phyloP scores from a whole-genome alignment of 2,329 filamentous ascomycete species.

The Aspergillus neotritici region DNA sequence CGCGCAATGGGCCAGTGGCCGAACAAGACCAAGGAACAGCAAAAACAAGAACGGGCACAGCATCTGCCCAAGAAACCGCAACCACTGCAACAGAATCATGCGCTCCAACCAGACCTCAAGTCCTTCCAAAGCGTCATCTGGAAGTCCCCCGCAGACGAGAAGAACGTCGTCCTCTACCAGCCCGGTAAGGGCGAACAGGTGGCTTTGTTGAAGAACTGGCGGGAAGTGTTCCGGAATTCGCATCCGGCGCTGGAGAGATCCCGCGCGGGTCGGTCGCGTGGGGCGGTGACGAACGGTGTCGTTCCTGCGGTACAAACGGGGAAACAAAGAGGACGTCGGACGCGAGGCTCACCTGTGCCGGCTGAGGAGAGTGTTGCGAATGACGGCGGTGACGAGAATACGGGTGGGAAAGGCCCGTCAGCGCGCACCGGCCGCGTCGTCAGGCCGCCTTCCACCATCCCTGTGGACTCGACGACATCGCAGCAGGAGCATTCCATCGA shows the following conservation, averaged over 20 bases:
- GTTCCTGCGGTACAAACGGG: slow-evolving; percentile 6
- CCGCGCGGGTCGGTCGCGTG: too few relatives aligned
- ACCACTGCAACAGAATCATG: slow-evolving; percentile 6
- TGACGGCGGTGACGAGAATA: neutral
- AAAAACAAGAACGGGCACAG: slow-evolving; percentile 14
- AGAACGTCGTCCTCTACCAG: slow-evolving; percentile 27
- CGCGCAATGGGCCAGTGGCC: slow-evolving; percentile 13
- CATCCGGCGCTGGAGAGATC: slow-evolving; percentile 24
- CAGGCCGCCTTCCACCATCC: slow-evolving; percentile 2
- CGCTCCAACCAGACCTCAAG: slow-evolving; percentile 15
- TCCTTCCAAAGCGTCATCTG: slow-evolving; percentile 40
- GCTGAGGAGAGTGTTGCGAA: neutral
- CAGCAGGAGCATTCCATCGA: slow-evolving; percentile 9
- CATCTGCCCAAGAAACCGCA: slow-evolving; percentile 3
- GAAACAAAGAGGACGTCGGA: slow-evolving; percentile 3
- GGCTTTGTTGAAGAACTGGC: slow-evolving; percentile 43
- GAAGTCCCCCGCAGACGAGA: slow-evolving; percentile 26
- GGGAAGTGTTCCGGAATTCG: slow-evolving; percentile 38
- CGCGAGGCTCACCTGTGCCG: neutral
- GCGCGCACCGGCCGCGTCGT: slow-evolving; percentile 5
- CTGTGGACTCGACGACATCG: slow-evolving; percentile 5
- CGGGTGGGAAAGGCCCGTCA: neutral
- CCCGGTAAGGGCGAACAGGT: slow-evolving; percentile 40
- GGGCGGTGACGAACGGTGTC: slow-evolving; percentile 10
- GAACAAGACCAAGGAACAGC: slow-evolving; percentile 1